phyloP scores from a whole-genome alignment of 495 filamentous ascomycete species.

The Aspergillus avenaceus region DNA sequence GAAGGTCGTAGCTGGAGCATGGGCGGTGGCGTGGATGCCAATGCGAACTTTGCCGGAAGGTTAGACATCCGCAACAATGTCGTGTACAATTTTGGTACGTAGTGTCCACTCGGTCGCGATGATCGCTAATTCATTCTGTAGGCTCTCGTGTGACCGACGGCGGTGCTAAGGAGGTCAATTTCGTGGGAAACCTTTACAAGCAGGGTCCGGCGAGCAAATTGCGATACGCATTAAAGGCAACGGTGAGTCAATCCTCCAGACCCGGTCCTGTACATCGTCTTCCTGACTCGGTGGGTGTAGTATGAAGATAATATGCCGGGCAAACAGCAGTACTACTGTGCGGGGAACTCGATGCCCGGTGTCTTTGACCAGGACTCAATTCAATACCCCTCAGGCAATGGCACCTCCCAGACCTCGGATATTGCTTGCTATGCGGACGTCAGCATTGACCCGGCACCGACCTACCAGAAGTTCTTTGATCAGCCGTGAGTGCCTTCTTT shows the following conservation, averaged over 20 bases:
- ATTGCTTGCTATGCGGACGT: conserved; percentile 11
- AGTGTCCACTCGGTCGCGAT: background rate
- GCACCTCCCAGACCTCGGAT: conserved; percentile 1
- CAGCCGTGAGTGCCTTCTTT: background rate
- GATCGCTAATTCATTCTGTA: background rate
- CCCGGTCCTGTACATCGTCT: too few species aligned
- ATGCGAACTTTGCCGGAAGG: conserved; percentile 3
- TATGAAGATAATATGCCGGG: conserved; percentile 9
- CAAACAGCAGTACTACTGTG: conserved; percentile 8
- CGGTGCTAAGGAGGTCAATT: conserved; percentile 12
- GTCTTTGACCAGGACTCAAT: conserved; percentile 9
- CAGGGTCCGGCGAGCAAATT: conserved; percentile 5
- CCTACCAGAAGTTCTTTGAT: conserved; percentile 11
- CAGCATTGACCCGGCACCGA: conserved; percentile 5
- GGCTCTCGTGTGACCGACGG: conserved; percentile 8
- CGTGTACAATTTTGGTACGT: conserved; percentile 10
- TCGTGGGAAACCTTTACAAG: conserved; percentile 9
- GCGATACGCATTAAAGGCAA: conserved; percentile 1
- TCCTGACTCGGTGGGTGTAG: background rate
- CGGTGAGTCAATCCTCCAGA: background rate
- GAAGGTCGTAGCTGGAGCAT: conserved; percentile 11
- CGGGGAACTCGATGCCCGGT: conserved; percentile 8
- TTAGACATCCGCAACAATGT: conserved; percentile 12
- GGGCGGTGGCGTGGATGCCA: conserved; percentile 8
- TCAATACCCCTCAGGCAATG: conserved; percentile 4